phyloP scores from a whole-genome alignment of 1,284 basidiomycete species.

The Tilletiaria anomala region DNA sequence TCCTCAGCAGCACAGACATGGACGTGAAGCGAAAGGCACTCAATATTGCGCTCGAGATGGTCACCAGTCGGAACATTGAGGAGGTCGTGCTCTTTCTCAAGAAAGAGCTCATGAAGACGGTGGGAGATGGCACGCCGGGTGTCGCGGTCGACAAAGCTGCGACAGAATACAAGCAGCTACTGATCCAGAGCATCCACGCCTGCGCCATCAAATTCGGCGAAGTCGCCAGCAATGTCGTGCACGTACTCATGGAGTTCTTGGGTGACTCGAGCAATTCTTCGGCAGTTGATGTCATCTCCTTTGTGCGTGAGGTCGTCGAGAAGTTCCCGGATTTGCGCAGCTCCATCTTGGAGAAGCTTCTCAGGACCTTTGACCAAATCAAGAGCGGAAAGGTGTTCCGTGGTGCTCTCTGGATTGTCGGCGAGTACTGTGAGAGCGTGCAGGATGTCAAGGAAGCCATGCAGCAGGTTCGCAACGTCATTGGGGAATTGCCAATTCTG shows the following conservation, averaged over 20 bases:
- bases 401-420: conserved; percentile 92
- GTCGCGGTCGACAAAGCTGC: conserved; percentile 42
- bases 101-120: conserved; percentile 86
- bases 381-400: conserved; percentile 96
- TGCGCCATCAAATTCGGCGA: conserved; percentile 97
- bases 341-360: conserved; percentile 73
- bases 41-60: conserved; percentile 79
- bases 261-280: conserved; percentile 90
- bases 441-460: conserved; percentile 45
- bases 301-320: conserved; percentile 93
- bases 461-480: conserved; percentile 66
- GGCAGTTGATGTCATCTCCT: conserved; percentile 86
- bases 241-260: conserved; percentile 95
- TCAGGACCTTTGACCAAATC: conserved; percentile 70
- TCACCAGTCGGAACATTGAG: conserved; percentile 88
- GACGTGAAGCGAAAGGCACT: conserved; percentile 91
- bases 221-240: conserved; percentile 87
- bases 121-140: conserved; percentile 7
- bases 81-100: conserved; percentile 92
- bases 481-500: conserved; percentile 91
- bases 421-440: conserved; percentile 55
- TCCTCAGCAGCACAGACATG: conserved; percentile 83
- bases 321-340: conserved; percentile 82
- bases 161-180: conserved; percentile 79
- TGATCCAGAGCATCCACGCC: conserved; percentile 94